Conservation (phyloP, 2,329 filamentous ascomycete genomes). For the Teratosphaeria viscida region DNA sequence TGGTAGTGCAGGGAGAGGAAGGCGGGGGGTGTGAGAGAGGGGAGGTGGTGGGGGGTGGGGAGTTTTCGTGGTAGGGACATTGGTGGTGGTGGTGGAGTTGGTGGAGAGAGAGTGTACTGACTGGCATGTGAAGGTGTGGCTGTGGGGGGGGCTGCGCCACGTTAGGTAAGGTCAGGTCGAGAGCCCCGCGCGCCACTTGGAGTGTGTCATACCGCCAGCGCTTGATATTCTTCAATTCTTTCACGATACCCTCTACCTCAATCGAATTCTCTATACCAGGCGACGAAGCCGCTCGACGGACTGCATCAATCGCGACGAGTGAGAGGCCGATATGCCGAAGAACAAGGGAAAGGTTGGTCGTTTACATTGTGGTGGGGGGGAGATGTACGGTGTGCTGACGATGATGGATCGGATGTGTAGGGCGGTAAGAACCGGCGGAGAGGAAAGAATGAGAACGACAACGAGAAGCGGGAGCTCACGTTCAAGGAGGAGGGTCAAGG, state of each 20-base stretch:
- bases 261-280: slow-evolving; percentile 6
- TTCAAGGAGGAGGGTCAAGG: slow-evolving; percentile 98
- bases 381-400: slow-evolving; percentile 32
- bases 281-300: slow-evolving; percentile 18
- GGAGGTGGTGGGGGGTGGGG: neutral
- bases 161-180: neutral
- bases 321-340: slow-evolving; percentile 69
- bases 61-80: neutral
- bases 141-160: neutral
- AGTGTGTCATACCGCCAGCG: neutral
- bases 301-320: slow-evolving; percentile 8
- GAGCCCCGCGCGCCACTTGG: neutral
- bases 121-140: neutral
- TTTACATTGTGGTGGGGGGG: neutral
- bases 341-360: slow-evolving; percentile 91
- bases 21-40: neutral
- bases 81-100: neutral
- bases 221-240: slow-evolving; percentile 1
- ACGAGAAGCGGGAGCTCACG: slow-evolving; percentile 95
- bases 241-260: slow-evolving; percentile 2
- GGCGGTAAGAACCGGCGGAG: slow-evolving; percentile 97
- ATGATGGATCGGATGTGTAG: slow-evolving; percentile 25
- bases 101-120: neutral
- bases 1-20: slow-evolving; percentile 14
- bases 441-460: slow-evolving; percentile 80